A percentile compares a stretch with the other conserved stretches of the same genome.
Conservation (phyloP, 345 rosid species). For the Atalantia buxifolia region DNA sequence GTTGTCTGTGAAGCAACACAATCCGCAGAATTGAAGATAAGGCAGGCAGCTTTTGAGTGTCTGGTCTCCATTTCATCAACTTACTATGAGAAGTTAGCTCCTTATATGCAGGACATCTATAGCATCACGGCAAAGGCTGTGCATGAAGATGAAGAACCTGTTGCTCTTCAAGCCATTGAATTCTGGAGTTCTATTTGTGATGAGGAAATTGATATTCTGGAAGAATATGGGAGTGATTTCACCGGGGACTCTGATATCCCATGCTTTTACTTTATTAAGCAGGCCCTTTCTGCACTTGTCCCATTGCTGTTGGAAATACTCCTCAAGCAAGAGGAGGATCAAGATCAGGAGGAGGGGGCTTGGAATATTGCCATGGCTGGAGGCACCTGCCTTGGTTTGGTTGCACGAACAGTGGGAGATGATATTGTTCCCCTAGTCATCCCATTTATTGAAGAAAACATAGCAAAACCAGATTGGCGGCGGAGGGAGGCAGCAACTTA, state of each 20-base stretch:
- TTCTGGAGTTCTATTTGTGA: constrained; percentile 73
- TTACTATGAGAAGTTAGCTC: constrained; percentile 52
- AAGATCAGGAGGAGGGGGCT: constrained; percentile 70
- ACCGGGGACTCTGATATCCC: constrained; percentile 53
- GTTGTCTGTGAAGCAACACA: constrained; percentile 63
- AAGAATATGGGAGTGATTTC: constrained; percentile 50
- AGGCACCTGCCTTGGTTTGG: constrained; percentile 37
- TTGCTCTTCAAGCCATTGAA: constrained; percentile 64
- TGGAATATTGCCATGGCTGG: constrained; percentile 64
- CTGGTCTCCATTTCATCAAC: constrained; percentile 64
- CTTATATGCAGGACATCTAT: constrained; percentile 55
- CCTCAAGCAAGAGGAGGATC: constrained; percentile 70
- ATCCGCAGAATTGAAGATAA: constrained; percentile 51
- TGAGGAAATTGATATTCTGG: constrained; percentile 65
- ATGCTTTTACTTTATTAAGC: constrained; percentile 57
- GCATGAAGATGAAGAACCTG: constrained; percentile 59
- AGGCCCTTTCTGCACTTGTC: constrained; percentile 60
- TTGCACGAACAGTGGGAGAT: constrained; percentile 33
- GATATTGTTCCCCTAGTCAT: constrained; percentile 31
- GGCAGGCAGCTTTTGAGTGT: constrained; percentile 68
- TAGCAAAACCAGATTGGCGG: constrained; percentile 33
- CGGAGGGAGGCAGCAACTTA: constrained; percentile 37
- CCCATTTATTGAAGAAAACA: constrained; percentile 35
- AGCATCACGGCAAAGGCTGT: constrained; percentile 61
- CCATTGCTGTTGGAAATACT: constrained; percentile 60